These are phyloP conservation scores for Endoconidiophora polonica DNA, from an alignment of 2,329 filamentous ascomycete species.

Conservation along the genomic window DNA sequence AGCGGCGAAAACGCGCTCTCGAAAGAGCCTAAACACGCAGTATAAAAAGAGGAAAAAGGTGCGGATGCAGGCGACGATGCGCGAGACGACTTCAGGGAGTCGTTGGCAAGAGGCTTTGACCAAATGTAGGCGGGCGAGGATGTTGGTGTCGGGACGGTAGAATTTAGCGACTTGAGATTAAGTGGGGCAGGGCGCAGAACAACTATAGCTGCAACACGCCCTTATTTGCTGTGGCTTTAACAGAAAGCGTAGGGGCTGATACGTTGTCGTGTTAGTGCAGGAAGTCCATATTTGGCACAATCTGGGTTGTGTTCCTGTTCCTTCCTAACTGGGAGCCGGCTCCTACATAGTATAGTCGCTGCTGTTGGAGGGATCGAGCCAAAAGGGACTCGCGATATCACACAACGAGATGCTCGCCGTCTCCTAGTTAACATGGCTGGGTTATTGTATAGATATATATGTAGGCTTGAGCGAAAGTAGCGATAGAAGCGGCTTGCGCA, in stretches of 20 bases:
- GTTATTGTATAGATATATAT: no score
- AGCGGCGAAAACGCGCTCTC: conserved; percentile 5
- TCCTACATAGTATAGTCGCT: not conserved
- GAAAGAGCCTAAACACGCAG: conserved; percentile 9
- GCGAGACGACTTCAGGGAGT: conserved; percentile 4
- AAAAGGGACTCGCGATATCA: no score
- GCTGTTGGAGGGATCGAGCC: no score
- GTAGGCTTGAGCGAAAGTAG: no score
- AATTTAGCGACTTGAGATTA: conserved; percentile 11
- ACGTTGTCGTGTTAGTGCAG: no score
- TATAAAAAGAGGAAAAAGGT: not conserved
- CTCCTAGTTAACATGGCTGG: no score
- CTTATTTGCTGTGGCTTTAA: no score
- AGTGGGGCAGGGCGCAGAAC: not conserved
- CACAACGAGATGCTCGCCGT: no score
- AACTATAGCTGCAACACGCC: no score
- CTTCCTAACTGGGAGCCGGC: conserved; percentile 2
- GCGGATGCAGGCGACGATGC: not conserved
- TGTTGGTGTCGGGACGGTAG: conserved; percentile 9
- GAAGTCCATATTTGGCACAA: no score
- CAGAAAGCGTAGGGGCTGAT: no score
- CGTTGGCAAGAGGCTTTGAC: not conserved
- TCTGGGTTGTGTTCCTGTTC: not conserved
- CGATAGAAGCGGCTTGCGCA: no score
- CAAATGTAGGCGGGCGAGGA: conserved; percentile 9